Percentiles rank a stretch among this genome's conserved stretches.
phyloP scores from a whole-genome alignment of 768 basidiomycete species.

The Tylopilus vinaceipallidus region DNA sequence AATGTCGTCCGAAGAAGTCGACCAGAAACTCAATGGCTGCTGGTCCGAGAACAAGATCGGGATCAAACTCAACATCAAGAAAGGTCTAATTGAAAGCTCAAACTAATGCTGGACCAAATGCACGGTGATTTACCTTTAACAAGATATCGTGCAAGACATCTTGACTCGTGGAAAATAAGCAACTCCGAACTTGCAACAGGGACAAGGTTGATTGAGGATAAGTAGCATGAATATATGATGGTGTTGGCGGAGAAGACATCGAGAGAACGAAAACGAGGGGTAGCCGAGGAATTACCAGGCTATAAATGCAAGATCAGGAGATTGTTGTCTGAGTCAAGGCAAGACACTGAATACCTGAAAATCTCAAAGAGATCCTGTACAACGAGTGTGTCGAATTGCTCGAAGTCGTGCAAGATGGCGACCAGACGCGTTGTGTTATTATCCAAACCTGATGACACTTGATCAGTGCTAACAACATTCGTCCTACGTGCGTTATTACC shows the following conservation, averaged over 20 bases:
- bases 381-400: constrained; percentile 60
- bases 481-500: constrained; percentile 33
- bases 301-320: constrained; percentile 26
- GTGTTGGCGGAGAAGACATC: constrained; percentile 51
- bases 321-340: background rate
- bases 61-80: constrained; percentile 61
- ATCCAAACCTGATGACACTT: constrained; percentile 9
- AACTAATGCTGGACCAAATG: background rate
- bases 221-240: constrained; percentile 56
- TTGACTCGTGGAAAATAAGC: constrained; percentile 48
- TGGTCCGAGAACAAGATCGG: constrained; percentile 62
- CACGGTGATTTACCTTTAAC: constrained; percentile 42
- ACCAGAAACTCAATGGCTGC: constrained; percentile 49
- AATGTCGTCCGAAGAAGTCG: constrained; percentile 57
- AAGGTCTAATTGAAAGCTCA: constrained; percentile 45
- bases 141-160: constrained; percentile 53
- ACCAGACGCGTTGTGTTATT: constrained; percentile 41
- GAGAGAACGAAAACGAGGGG: constrained; percentile 67
- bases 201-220: constrained; percentile 62
- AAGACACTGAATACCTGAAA: constrained; percentile 50
- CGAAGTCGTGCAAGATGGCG: constrained; percentile 70
- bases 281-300: constrained; percentile 49
- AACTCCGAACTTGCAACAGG: constrained; percentile 51
- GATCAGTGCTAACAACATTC: background rate
- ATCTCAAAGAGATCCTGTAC: constrained; percentile 71